Conservation (phyloP, 495 filamentous ascomycete genomes). For the Rostrohypoxylon terebratum region DNA sequence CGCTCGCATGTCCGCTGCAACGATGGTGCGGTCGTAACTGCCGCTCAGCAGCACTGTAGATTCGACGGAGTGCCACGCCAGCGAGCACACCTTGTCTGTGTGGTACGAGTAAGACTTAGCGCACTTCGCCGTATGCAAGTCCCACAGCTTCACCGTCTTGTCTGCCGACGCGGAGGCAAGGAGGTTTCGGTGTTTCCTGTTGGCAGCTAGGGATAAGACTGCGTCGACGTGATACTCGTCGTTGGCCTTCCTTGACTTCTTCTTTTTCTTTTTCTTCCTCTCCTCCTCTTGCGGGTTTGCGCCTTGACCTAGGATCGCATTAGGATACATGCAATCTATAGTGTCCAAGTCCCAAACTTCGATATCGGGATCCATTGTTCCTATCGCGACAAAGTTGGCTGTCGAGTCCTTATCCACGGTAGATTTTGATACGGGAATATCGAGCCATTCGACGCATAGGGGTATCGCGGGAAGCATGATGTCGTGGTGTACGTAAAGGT, state of each 20-base stretch:
- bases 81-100: constrained; percentile 94
- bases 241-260: constrained; percentile 86
- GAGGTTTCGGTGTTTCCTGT: constrained; percentile 91
- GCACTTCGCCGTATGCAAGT: constrained; percentile 88
- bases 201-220: constrained; percentile 88
- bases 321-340: constrained; percentile 96
- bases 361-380: constrained; percentile 98
- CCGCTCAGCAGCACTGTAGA: constrained; percentile 90
- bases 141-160: constrained; percentile 97
- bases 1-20: constrained; percentile 92
- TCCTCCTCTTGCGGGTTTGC: constrained; percentile 61
- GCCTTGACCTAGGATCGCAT: constrained; percentile 93
- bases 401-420: constrained; percentile 65
- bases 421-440: constrained; percentile 81
- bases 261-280: constrained; percentile 78
- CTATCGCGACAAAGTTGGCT: constrained; percentile 92
- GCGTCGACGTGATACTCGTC: constrained; percentile 95
- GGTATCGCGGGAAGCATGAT: constrained; percentile 99
- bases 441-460: constrained; percentile 94
- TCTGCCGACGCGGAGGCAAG: constrained; percentile 97
- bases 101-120: constrained; percentile 94
- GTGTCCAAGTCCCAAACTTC: constrained; percentile 98
- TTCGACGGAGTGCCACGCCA: constrained; percentile 90
- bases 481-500: constrained; percentile 99
- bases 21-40: constrained; percentile 92